Percentiles rank a stretch among this genome's conserved stretches.
Conservation (phyloP, 2,329 filamentous ascomycete species). For the Aspergillus sp. region DNA sequence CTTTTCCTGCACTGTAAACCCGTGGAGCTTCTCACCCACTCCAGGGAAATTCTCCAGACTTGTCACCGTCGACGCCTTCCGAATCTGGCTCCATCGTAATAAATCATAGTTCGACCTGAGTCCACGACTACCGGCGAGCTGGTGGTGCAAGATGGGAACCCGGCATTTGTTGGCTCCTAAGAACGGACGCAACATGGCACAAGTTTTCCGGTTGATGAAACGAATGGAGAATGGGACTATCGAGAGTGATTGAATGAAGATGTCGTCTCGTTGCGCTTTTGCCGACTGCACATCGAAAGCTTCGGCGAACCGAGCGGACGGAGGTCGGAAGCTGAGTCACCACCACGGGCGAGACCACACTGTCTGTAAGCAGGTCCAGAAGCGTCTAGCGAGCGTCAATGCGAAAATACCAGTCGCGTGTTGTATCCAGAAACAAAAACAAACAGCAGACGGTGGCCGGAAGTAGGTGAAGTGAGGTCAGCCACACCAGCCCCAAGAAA, state of each 20-base stretch:
- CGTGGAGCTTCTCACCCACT: constrained; percentile 79
- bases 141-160: constrained; percentile 15
- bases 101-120: constrained; percentile 11
- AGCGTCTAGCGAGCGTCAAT: too few species aligned
- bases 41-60: constrained; percentile 69
- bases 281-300: too few species aligned
- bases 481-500: not conserved
- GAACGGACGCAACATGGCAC: constrained; percentile 28
- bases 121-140: constrained; percentile 8
- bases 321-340: constrained; percentile 3
- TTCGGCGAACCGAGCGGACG: not conserved
- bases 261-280: too few species aligned
- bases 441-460: not conserved
- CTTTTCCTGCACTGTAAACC: constrained; percentile 80
- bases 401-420: too few species aligned
- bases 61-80: constrained; percentile 55
- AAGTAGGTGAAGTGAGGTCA: not conserved
- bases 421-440: not conserved
- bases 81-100: constrained; percentile 10
- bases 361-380: too few species aligned
- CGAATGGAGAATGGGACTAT: not conserved
- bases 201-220: not conserved
- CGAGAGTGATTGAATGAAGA: not conserved
- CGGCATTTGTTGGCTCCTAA: constrained; percentile 21
- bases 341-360: constrained; percentile 7